phyloP scores from a whole-genome alignment of 2,329 filamentous ascomycete species.

The Aspergillus ibericus region DNA sequence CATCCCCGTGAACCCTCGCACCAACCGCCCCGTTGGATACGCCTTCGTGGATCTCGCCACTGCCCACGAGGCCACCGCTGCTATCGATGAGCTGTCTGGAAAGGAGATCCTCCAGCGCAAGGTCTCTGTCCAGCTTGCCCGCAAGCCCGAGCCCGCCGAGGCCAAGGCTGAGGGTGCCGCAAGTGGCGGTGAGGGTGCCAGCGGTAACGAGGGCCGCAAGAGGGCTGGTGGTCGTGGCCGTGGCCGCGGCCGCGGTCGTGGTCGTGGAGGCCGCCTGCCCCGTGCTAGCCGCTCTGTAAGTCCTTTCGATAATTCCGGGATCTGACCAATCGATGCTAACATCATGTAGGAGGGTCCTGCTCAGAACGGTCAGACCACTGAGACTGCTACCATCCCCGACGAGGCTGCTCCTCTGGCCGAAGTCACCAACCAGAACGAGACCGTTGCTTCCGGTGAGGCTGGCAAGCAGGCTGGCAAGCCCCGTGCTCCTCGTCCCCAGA shows the following conservation, averaged over 20 bases:
- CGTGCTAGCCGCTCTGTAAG: slow-evolving; percentile 61
- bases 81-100: slow-evolving; percentile 91
- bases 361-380: slow-evolving; percentile 27
- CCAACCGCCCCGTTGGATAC: slow-evolving; percentile 96
- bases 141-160: slow-evolving; percentile 86
- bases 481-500: slow-evolving; percentile 58
- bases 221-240: slow-evolving; percentile 63
- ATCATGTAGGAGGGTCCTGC: slow-evolving; percentile 18
- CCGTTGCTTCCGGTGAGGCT: slow-evolving; percentile 44
- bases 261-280: slow-evolving; percentile 67
- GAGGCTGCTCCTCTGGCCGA: slow-evolving; percentile 23
- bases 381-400: slow-evolving; percentile 21
- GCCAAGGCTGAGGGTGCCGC: slow-evolving; percentile 71
- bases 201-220: slow-evolving; percentile 64
- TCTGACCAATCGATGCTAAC: slow-evolving; percentile 3
- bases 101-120: slow-evolving; percentile 98
- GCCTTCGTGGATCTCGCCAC: slow-evolving; percentile 98
- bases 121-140: slow-evolving; percentile 97
- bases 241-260: slow-evolving; percentile 65
- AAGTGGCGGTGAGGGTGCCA: slow-evolving; percentile 71
- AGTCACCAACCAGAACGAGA: slow-evolving; percentile 22
- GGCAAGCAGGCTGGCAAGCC: slow-evolving; percentile 41
- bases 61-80: slow-evolving; percentile 89
- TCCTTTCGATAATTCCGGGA: slow-evolving; percentile 17
- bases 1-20: slow-evolving; percentile 99